These are phyloP conservation scores for Perkinsela sp. DNA, from an alignment of 208 protist genomes.

Conservation along the genomic window DNA sequence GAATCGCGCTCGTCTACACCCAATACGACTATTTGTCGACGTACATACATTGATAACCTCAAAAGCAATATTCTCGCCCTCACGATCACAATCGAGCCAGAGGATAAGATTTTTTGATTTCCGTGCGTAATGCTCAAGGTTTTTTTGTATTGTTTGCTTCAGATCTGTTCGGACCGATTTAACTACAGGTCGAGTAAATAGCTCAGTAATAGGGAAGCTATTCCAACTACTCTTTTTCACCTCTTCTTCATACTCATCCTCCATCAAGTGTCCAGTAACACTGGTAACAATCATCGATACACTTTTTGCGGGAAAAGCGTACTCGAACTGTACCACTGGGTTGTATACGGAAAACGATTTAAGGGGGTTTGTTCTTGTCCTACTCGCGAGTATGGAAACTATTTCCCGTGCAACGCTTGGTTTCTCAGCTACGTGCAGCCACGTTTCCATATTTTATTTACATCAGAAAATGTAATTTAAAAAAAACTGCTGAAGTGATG, in stretches of 20 bases:
- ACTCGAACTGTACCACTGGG: slow-evolving; percentile 25
- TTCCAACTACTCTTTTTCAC: slow-evolving; percentile 41
- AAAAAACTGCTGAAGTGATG: too few species aligned
- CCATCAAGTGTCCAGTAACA: slow-evolving; percentile 82
- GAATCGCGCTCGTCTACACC: slow-evolving; percentile 63
- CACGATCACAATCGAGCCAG: slow-evolving; percentile 81
- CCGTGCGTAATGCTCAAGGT: slow-evolving; percentile 34
- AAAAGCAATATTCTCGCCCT: slow-evolving; percentile 91
- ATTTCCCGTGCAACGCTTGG: slow-evolving; percentile 71
- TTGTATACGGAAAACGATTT: slow-evolving; percentile 28
- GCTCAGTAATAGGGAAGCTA: slow-evolving; percentile 30
- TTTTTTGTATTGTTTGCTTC: not conserved
- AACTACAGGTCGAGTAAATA: slow-evolving; percentile 59
- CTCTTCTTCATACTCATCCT: slow-evolving; percentile 40
- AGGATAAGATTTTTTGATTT: slow-evolving; percentile 60
- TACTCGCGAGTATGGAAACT: slow-evolving; percentile 29
- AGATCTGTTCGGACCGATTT: slow-evolving; percentile 15
- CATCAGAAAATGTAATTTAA: too few species aligned
- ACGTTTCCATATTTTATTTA: slow-evolving; percentile 15
- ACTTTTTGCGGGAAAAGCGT: slow-evolving; percentile 20
- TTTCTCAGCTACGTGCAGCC: slow-evolving; percentile 79
- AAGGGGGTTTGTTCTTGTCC: slow-evolving; percentile 9
- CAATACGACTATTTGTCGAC: slow-evolving; percentile 13
- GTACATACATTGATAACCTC: slow-evolving; percentile 67
- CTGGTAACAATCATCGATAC: slow-evolving; percentile 73